Base-by-base conservation (phyloP, 2,329 filamentous ascomycete species). In the Ascocoryne sarcoides region DNA sequence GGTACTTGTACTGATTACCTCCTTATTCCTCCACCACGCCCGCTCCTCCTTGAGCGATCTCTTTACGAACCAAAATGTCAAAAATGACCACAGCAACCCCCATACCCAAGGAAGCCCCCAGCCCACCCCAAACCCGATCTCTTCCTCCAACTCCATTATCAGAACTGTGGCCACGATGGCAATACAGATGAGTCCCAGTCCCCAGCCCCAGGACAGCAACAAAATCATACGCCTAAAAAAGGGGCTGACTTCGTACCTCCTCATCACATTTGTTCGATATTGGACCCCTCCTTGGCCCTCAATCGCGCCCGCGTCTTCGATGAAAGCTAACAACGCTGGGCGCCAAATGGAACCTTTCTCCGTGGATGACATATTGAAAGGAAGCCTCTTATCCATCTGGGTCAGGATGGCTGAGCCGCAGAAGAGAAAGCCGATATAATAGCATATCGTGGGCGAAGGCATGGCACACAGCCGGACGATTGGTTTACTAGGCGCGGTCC, bases 171-270 rank as follows among this genome's bases (percentile, higher is more conserved):
- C 37, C 12, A 52, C 40, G 28, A 48, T 51, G n/a, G 51, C 49
- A 28, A 51, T 46, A 12, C 37, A 39, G n/a, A 54, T 33, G 20
- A 55, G 36, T 10, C 48, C 49, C 15, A 51, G 16, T 2, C 51
- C 47, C 66, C 66, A 59, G 36, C 42, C 45, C 52, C 49, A 56
- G 28, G 36, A 52, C 32, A 56, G 10, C 4, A 48, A 31, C 40
- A 53, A 36, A 12, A 56, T 41, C 52, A 55, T 55, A 3, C 45
- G 38, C 34, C 53, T 35, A 34, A 56, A 54, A 21, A 42, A 29
- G 15, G 48, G 44, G 36, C 51, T 55, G 20, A 49, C 41, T 32
- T 54, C 50, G 28, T 52, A 56, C 48, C 53, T 45, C 34, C 43
- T 52, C 40, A 51, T 50, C 8, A 52, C 34, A 10, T 52, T 45